A percentile compares a stretch with the other conserved stretches of the same genome.
These are phyloP conservation scores for Amaranthus palmeri DNA, from an alignment of 148 eudicot genomes.

Conservation along the genomic window DNA sequence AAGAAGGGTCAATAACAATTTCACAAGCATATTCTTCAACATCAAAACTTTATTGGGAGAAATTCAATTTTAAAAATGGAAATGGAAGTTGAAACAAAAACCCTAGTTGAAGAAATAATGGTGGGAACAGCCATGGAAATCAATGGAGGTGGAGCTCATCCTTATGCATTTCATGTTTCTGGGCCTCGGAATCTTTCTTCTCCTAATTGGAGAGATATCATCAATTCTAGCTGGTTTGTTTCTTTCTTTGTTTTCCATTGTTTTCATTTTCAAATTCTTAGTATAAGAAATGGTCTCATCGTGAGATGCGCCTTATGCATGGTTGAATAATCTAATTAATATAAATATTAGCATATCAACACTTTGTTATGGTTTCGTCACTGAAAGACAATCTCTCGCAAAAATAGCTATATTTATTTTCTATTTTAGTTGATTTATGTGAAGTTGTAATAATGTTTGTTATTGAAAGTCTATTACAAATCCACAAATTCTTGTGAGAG, in stretches of 20 bases:
- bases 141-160: constrained; percentile 31
- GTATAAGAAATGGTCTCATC: too few species aligned
- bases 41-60: neutral
- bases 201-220: constrained; percentile 69
- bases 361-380: too few species aligned
- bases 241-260: neutral
- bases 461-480: too few species aligned
- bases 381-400: too few species aligned
- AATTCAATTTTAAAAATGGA: neutral
- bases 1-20: constrained; percentile 10
- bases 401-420: too few species aligned
- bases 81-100: constrained; percentile 10
- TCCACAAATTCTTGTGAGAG: too few species aligned
- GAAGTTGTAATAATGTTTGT: too few species aligned
- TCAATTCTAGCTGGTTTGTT: constrained; percentile 61
- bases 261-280: too few species aligned
- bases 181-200: constrained; percentile 73
- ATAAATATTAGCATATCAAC: too few species aligned
- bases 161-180: constrained; percentile 62
- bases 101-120: constrained; percentile 11
- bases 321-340: too few species aligned
- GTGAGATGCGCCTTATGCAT: too few species aligned
- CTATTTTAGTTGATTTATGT: too few species aligned
- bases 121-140: neutral
- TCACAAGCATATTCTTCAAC: constrained; percentile 15